Percentiles rank a stretch among this genome's conserved stretches.
Conservation (phyloP, 108 stramenopile species). For the Fragilariopsis cylindrus region DNA sequence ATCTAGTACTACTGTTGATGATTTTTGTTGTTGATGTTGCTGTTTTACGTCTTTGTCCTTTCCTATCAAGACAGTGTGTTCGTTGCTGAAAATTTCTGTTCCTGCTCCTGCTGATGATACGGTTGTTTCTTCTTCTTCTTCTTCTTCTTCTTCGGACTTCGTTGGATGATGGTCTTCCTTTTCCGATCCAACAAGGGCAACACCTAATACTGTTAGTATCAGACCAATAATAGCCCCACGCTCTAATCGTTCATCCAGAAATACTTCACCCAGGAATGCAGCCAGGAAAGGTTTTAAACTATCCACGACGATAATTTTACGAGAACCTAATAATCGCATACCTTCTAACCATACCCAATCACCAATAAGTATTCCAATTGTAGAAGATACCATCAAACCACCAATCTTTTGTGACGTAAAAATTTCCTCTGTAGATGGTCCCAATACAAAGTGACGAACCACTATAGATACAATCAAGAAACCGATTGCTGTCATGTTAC, state of each 20-base stretch:
- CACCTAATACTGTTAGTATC: conserved; percentile 64
- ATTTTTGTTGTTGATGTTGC: neutral
- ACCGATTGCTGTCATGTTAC: conserved; percentile 69
- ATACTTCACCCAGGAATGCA: conserved; percentile 64
- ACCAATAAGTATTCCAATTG: conserved; percentile 80
- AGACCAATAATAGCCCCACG: conserved; percentile 48
- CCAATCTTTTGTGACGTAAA: neutral
- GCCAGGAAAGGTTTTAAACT: conserved; percentile 84
- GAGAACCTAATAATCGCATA: conserved; percentile 75
- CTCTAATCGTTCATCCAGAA: conserved; percentile 60
- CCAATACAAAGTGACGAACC: neutral
- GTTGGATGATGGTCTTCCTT: neutral
- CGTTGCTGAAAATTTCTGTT: neutral
- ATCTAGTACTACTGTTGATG: neutral
- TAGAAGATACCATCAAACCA: conserved; percentile 66
- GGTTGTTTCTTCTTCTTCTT: neutral
- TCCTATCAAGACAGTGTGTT: neutral
- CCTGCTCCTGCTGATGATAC: neutral
- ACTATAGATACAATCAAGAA: conserved; percentile 45
- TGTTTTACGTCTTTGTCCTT: neutral
- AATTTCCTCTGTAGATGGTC: neutral
- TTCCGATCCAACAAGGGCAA: conserved; percentile 68
- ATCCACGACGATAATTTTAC: conserved; percentile 81
- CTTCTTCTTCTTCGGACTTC: neutral
- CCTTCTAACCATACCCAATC: conserved; percentile 84